These are phyloP conservation scores for Hypocrella siamensis DNA, from an alignment of 2,329 filamentous ascomycete species.

Conservation along the genomic window DNA sequence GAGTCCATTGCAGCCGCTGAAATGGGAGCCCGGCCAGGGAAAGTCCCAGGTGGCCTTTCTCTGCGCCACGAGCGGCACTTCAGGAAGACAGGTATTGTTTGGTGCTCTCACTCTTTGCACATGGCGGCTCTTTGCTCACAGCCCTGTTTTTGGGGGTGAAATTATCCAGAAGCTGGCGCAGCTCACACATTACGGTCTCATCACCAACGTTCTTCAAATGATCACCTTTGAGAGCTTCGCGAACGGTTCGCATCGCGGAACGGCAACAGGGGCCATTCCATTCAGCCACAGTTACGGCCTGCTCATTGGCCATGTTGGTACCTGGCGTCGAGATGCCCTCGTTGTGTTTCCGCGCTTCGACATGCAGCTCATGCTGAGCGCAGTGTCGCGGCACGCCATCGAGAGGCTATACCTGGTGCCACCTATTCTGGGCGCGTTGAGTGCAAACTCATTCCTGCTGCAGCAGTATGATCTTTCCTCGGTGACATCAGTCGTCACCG, in stretches of 20 bases:
- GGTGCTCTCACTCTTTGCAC: neutral
- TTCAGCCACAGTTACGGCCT: constrained; percentile 73
- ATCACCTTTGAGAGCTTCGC: constrained; percentile 20
- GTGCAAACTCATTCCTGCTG: constrained; percentile 42
- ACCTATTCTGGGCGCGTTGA: constrained; percentile 61
- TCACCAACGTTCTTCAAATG: constrained; percentile 58
- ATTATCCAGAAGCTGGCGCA: constrained; percentile 57
- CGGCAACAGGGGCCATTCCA: constrained; percentile 64
- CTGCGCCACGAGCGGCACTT: constrained; percentile 69
- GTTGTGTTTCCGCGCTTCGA: constrained; percentile 67
- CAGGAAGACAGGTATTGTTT: constrained; percentile 50
- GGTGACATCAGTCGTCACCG: constrained; percentile 50
- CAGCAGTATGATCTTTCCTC: constrained; percentile 53
- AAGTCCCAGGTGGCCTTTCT: constrained; percentile 57
- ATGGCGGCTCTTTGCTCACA: too few relatives aligned
- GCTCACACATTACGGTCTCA: constrained; percentile 67
- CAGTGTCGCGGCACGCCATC: constrained; percentile 57
- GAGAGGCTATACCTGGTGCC: constrained; percentile 54
- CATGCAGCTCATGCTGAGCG: constrained; percentile 43
- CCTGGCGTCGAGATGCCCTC: constrained; percentile 57
- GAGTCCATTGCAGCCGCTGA: constrained; percentile 35
- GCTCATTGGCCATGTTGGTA: constrained; percentile 50
- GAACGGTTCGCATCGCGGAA: too few relatives aligned
- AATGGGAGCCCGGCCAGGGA: constrained; percentile 49
- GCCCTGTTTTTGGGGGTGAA: neutral